Conservation (phyloP, 1,284 basidiomycete species). For the Cutaneotrichosporon sp. region DNA sequence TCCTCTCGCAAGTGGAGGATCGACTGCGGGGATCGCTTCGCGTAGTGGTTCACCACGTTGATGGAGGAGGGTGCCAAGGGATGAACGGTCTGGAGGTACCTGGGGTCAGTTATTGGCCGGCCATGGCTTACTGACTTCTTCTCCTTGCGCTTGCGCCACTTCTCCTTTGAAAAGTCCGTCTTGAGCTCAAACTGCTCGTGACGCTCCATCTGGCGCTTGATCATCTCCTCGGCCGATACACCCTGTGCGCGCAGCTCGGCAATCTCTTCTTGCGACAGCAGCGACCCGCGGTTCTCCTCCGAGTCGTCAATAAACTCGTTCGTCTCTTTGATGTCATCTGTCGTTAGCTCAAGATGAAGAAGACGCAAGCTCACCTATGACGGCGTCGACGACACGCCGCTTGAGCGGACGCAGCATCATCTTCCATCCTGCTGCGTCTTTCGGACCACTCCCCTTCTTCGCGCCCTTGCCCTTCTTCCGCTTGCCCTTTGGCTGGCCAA, state of each 20-base stretch:
- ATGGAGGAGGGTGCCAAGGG: constrained; percentile 81
- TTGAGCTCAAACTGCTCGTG: constrained; percentile 86
- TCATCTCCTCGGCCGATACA: constrained; percentile 67
- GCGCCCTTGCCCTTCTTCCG: constrained; percentile 33
- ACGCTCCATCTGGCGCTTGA: constrained; percentile 81
- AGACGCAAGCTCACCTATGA: constrained; percentile 31
- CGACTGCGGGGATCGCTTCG: constrained; percentile 65
- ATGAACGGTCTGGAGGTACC: constrained; percentile 82
- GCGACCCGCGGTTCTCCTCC: constrained; percentile 54
- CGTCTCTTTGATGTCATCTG: constrained; percentile 45
- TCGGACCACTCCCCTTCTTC: constrained; percentile 9
- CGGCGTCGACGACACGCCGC: constrained; percentile 34
- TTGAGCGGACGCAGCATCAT: constrained; percentile 36
- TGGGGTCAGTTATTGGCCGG: constrained; percentile 38
- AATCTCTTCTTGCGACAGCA: constrained; percentile 73
- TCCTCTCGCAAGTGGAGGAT: constrained; percentile 83
- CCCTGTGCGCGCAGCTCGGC: constrained; percentile 55
- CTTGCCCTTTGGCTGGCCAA: constrained; percentile 31
- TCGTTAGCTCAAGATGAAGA: constrained; percentile 5
- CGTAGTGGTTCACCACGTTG: constrained; percentile 78
- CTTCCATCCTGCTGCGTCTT: constrained; percentile 34
- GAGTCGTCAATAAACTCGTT: constrained; percentile 55
- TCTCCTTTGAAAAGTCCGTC: constrained; percentile 95
- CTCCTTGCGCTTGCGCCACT: constrained; percentile 90
- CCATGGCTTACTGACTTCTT: constrained; percentile 64